Conservation (phyloP, 208 protist species). For the Crithidia thermophila region DNA sequence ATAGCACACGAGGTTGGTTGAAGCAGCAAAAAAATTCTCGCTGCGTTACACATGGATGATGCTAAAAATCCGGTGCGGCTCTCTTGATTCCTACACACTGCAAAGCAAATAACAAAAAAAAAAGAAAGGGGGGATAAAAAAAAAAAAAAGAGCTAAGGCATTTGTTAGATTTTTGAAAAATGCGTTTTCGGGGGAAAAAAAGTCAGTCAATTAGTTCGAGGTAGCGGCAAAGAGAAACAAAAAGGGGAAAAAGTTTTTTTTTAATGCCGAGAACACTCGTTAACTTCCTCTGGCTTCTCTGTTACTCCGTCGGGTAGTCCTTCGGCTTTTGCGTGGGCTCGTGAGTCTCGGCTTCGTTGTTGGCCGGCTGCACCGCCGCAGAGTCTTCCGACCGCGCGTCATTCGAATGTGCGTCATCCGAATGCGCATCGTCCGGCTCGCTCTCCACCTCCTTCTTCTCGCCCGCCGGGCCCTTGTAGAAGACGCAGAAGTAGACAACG, state of each 20-base stretch:
- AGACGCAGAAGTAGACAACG: conserved; percentile 18
- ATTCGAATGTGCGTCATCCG: too few relatives aligned
- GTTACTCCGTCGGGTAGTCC: not conserved
- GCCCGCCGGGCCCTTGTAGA: conserved; percentile 2
- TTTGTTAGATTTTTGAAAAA: not conserved
- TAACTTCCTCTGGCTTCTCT: not conserved
- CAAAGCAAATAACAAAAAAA: not conserved
- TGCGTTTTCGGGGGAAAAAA: not conserved
- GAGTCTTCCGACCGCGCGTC: conserved; percentile 14
- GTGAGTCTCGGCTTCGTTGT: not conserved
- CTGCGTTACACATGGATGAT: too few relatives aligned
- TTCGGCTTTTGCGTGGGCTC: not conserved
- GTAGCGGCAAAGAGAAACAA: not conserved
- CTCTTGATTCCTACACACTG: too few relatives aligned
- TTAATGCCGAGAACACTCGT: not conserved
- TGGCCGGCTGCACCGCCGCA: conserved; percentile 4
- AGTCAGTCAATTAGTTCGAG: too few relatives aligned
- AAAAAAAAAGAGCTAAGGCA: too few relatives aligned
- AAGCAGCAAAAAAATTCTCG: too few relatives aligned
- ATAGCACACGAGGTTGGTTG: too few relatives aligned
- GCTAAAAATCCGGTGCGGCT: too few relatives aligned
- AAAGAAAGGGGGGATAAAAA: not conserved
- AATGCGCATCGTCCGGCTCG: not conserved
- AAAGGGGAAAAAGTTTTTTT: not conserved
- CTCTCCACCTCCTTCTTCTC: not conserved